A percentile compares a stretch with the other conserved stretches of the same genome.
These are phyloP conservation scores for Whalleya microplaca DNA, from an alignment of 2,329 filamentous ascomycete genomes.

Conservation along the genomic window DNA sequence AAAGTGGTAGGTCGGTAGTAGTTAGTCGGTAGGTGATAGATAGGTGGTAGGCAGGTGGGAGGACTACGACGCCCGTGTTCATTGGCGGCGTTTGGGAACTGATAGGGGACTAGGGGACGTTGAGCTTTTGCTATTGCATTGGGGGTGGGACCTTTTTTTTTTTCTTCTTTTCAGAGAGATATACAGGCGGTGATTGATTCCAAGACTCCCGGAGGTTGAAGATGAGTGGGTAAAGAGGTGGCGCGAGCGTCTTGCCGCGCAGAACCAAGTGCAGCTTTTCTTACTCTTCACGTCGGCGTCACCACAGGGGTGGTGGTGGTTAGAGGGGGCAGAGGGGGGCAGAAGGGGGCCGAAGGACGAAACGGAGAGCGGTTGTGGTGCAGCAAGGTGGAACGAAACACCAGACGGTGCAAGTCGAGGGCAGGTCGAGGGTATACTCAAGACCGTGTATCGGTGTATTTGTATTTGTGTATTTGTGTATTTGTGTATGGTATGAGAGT, in stretches of 20 bases:
- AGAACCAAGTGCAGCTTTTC: slow-evolving; percentile 5
- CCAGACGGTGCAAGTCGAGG: background rate
- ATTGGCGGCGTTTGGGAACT: slow-evolving; percentile 13
- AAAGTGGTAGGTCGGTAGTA: no score
- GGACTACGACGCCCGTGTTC: no score
- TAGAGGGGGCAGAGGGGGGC: background rate
- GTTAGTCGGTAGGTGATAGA: no score
- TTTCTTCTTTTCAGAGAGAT: no score
- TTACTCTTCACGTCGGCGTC: background rate
- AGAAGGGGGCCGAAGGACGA: background rate
- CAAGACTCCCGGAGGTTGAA: slow-evolving; percentile 22
- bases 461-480: no score
- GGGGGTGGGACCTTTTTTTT: slow-evolving; percentile 23
- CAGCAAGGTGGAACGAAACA: background rate
- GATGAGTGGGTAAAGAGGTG: slow-evolving; percentile 10
- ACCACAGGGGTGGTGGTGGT: no score
- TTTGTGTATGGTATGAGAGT: no score
- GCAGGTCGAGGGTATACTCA: background rate
- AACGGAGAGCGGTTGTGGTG: background rate
- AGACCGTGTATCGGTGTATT: no score
- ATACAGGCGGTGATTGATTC: slow-evolving; percentile 23
- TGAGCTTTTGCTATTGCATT: slow-evolving; percentile 26
- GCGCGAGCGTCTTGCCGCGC: slow-evolving; percentile 24
- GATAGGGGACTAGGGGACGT: slow-evolving; percentile 25
- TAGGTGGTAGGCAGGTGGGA: background rate